Conservation (phyloP, 805 yeast genomes). For the Saturnispora mendoncae region DNA sequence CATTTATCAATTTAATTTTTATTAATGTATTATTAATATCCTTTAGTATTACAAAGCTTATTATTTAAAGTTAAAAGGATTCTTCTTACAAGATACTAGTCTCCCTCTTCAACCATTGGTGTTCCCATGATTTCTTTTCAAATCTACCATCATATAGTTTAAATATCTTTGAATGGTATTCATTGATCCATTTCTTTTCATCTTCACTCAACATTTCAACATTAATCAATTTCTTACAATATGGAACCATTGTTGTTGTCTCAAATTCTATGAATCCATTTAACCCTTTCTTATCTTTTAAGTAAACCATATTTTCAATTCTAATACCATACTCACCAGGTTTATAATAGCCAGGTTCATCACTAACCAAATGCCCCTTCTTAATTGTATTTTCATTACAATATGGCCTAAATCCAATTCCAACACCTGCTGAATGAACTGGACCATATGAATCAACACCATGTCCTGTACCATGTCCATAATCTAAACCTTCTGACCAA, state of each 20-base stretch:
- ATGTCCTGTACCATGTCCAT: conserved; percentile 58
- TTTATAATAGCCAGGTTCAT: conserved; percentile 58
- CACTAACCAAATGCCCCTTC: conserved; percentile 47
- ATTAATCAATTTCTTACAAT: conserved; percentile 44
- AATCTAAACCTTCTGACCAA: conserved; percentile 50
- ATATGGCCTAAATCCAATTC: conserved; percentile 47
- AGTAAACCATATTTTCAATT: conserved; percentile 42
- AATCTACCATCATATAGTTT: conserved; percentile 33
- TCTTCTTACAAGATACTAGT: conserved; percentile 24
- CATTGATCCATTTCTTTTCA: conserved; percentile 44
- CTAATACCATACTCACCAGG: conserved; percentile 54
- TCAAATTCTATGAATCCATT: conserved; percentile 44
- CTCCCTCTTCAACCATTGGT: conserved; percentile 44
- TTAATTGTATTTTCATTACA: conserved; percentile 37
- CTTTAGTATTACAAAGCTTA: neutral
- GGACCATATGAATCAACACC: conserved; percentile 55
- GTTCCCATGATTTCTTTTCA: conserved; percentile 31
- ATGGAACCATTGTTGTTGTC: conserved; percentile 51
- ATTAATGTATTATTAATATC: neutral
- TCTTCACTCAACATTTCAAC: conserved; percentile 32
- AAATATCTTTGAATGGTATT: conserved; percentile 42
- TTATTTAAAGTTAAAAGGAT: neutral
- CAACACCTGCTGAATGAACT: conserved; percentile 58
- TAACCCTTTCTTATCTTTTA: conserved; percentile 30
- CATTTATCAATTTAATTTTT: neutral